phyloP scores from a whole-genome alignment of 148 eudicot species.

The Dysphania ambrosioides region DNA sequence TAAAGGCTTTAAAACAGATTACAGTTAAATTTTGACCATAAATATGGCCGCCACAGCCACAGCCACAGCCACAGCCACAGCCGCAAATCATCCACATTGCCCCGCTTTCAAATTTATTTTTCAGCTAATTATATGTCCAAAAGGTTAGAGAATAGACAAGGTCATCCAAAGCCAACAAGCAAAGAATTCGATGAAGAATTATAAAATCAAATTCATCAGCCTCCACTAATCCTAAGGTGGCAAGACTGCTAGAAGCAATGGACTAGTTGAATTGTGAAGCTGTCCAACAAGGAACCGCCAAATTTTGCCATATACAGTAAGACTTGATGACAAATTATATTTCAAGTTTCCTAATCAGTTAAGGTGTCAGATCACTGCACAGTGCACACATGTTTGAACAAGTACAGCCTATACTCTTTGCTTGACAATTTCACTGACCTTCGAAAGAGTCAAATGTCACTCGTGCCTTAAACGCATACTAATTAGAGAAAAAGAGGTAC shows the following conservation, averaged over 20 bases:
- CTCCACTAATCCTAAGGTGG: background rate
- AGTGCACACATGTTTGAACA: constrained; percentile 8
- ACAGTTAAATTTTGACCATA: no score
- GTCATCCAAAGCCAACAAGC: no score
- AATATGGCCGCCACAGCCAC: no score
- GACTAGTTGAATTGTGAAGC: background rate
- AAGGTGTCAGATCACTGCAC: constrained; percentile 7
- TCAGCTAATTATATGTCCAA: no score
- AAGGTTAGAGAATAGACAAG: no score
- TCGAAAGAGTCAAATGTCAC: constrained; percentile 16
- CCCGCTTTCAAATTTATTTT: no score
- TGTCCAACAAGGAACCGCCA: background rate
- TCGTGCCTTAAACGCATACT: constrained; percentile 4
- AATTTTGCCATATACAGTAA: background rate
- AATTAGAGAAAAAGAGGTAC: constrained; percentile 11
- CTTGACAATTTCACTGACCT: constrained; percentile 15
- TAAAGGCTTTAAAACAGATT: no score
- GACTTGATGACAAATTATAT: background rate
- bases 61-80: no score
- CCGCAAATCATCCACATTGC: no score
- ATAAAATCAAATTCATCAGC: background rate
- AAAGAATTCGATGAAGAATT: no score
- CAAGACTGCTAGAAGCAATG: background rate
- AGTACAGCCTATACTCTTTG: background rate
- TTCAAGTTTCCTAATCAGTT: constrained; percentile 5